Conservation (phyloP, 2,329 filamentous ascomycete genomes). For the Aureobasidium sp. region DNA sequence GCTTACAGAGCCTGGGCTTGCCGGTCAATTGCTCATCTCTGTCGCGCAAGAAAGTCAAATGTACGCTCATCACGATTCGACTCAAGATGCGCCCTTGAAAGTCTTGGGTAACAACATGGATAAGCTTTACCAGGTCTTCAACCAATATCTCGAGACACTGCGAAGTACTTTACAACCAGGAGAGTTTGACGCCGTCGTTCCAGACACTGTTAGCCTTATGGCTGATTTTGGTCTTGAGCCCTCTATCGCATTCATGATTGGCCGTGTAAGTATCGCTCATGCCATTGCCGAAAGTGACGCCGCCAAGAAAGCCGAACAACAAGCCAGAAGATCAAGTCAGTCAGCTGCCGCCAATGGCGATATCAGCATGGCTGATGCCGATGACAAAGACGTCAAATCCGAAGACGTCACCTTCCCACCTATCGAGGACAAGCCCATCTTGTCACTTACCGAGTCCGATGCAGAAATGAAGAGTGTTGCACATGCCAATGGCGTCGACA, state of each 20-base stretch:
- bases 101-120: slow-evolving; percentile 82
- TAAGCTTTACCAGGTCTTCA: slow-evolving; percentile 76
- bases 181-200: slow-evolving; percentile 73
- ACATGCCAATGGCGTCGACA: slow-evolving; percentile 13
- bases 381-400: slow-evolving; percentile 31
- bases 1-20: slow-evolving; percentile 69
- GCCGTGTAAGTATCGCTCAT: slow-evolving; percentile 64
- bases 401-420: neutral
- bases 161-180: slow-evolving; percentile 68
- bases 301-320: slow-evolving; percentile 29
- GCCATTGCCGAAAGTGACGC: slow-evolving; percentile 46
- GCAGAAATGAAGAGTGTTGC: slow-evolving; percentile 16
- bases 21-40: slow-evolving; percentile 76
- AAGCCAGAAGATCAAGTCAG: slow-evolving; percentile 22
- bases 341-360: slow-evolving; percentile 44
- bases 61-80: slow-evolving; percentile 69
- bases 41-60: slow-evolving; percentile 84
- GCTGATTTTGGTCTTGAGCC: slow-evolving; percentile 72
- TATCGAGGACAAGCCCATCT: slow-evolving; percentile 14
- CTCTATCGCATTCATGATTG: slow-evolving; percentile 77
- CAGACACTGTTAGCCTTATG: slow-evolving; percentile 66
- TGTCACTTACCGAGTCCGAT: slow-evolving; percentile 11
- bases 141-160: slow-evolving; percentile 84
- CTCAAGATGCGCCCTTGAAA: slow-evolving; percentile 75
- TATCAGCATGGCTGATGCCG: slow-evolving; percentile 42